A percentile compares a stretch with the other conserved stretches of the same genome.
Conservation (phyloP, 2,329 filamentous ascomycete genomes). For the Fusarium sp. region DNA sequence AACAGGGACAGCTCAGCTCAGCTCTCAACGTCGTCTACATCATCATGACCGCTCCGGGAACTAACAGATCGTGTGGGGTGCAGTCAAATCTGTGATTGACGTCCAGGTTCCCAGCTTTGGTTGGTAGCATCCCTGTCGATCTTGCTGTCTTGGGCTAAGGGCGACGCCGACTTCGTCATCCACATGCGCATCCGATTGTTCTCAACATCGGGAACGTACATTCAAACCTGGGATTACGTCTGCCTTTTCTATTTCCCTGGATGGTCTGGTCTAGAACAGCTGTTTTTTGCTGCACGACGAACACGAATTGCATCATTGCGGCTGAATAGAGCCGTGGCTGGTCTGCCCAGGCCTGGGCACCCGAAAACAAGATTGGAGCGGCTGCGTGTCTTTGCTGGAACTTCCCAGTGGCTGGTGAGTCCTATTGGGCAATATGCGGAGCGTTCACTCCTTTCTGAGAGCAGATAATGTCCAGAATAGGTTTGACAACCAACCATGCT, state of each 20-base stretch:
- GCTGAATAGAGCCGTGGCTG: background rate
- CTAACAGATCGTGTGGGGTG: constrained; percentile 28
- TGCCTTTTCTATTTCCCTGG: constrained; percentile 7
- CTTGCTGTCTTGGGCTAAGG: constrained; percentile 25
- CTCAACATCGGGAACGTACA: background rate
- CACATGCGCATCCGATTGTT: background rate
- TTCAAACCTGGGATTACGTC: constrained; percentile 18
- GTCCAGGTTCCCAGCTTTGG: constrained; percentile 10
- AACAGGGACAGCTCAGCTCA: constrained; percentile 9
- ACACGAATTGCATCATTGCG: constrained; percentile 30
- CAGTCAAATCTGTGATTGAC: constrained; percentile 20
- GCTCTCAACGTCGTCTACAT: constrained; percentile 28
- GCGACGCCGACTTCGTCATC: constrained; percentile 31
- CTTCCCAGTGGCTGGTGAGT: background rate
- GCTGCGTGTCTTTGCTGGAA: background rate
- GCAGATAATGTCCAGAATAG: background rate
- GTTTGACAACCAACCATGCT: background rate
- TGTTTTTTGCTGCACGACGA: background rate
- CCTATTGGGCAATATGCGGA: background rate
- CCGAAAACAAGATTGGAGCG: constrained; percentile 20
- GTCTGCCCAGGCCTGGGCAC: background rate
- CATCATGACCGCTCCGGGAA: constrained; percentile 27
- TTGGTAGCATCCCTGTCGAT: constrained; percentile 11
- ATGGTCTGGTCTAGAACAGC: background rate
- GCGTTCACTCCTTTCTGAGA: background rate